phyloP scores from a whole-genome alignment of 306 rosid genomes.

The Hippophae rhamnoides region DNA sequence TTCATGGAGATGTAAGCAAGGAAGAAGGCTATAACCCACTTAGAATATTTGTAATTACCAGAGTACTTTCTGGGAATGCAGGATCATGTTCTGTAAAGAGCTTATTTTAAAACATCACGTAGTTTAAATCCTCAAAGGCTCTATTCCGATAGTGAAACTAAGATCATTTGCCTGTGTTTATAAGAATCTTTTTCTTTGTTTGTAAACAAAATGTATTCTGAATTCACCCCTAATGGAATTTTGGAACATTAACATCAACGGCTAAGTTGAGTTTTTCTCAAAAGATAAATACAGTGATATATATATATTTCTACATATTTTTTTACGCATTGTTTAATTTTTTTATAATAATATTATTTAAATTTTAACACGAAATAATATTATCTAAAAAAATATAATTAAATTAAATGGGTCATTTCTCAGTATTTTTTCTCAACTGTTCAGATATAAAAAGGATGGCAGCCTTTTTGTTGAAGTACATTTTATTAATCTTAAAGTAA shows the following conservation, averaged over 20 bases:
- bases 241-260: background rate
- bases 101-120: conserved; percentile 43
- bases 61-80: conserved; percentile 85
- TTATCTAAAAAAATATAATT: too few relatives aligned
- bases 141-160: conserved; percentile 48
- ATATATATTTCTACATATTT: too few relatives aligned
- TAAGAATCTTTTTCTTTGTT: background rate
- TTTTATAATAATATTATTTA: too few relatives aligned
- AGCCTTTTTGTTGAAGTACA: too few relatives aligned
- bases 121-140: conserved; percentile 64
- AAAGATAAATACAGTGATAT: too few relatives aligned
- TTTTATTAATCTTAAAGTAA: too few relatives aligned
- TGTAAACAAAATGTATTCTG: background rate
- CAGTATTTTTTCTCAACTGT: too few relatives aligned
- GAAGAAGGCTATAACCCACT: conserved; percentile 75
- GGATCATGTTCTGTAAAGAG: conserved; percentile 86
- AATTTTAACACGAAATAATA: too few relatives aligned
- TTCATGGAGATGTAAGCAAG: conserved; percentile 80
- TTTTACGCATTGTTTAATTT: too few relatives aligned
- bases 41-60: conserved; percentile 80
- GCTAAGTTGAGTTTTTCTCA: too few relatives aligned
- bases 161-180: conserved; percentile 12
- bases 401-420: too few relatives aligned
- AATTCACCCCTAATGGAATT: background rate
- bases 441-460: too few relatives aligned